Evolutionary conservation across 2,329 filamentous ascomycete species (phyloP), one percentile per base, ranked within the genome.

Genomic region (Zasmidium citrigriseum): DNA sequence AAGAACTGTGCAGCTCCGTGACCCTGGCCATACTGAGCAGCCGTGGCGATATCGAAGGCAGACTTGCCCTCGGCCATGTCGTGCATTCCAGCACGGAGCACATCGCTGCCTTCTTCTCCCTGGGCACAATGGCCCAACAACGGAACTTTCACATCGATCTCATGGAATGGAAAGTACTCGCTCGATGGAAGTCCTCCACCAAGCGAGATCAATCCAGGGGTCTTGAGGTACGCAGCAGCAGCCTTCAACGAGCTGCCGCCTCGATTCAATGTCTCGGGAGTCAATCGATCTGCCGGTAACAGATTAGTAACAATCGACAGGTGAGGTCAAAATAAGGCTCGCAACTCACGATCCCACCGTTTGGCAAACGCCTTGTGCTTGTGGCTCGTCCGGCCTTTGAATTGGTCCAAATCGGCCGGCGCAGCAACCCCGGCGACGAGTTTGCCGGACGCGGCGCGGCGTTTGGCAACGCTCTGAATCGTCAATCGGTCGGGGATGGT

Each of bases 11-110:
- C 89, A 11, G 91, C 86, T 18, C 95, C 95, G 18, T 86, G 86
- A 9, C 92, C 88, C 77, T 96, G 92, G 29, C 90, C 91, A 73
- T 99, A 99, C 77, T 99, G 98, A 73, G 97, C 87, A 1, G 89
- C 89, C 62, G 96, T 91, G 47, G 90, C 86, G 52, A 99, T 84
- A 76, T 99, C 95, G 78, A 75, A 86, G 23, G 80, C 75, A 45
- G 83, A 83, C 61, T 81, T 86, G 20, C 83, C 85, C 50, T 89
- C 81, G 12, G 81, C 80, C 21, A 89, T 85, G 76, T 97, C 93
- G 74, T 96, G 87, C 78, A 97, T 99, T 48, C 90, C 91, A 20
- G 91, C 85, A 21, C 77, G 84, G 34, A 93, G 69, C 3, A 82
- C 78, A 22, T 82, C 77, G 11, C 89, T 90, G 0, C 81, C 80